Evolutionary conservation across 2,329 filamentous ascomycete genomes (phyloP).

Genomic region (Cytospora mali): DNA sequence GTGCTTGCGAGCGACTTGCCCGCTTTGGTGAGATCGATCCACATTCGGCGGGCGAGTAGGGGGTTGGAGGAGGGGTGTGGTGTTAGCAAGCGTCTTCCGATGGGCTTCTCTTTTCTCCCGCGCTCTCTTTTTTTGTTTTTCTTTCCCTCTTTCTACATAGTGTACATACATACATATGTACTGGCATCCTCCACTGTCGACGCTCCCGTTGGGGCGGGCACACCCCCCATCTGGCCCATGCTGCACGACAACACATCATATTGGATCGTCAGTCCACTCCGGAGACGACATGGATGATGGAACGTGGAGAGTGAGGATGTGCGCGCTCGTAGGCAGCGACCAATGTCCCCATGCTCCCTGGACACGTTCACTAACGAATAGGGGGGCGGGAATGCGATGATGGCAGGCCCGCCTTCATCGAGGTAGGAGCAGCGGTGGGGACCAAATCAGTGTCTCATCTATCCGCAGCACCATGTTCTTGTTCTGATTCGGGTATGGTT

Average conservation of each 20-base stretch:
- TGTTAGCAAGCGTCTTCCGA: not conserved
- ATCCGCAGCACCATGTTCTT: not conserved
- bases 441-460: not conserved
- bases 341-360: conserved; percentile 3
- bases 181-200: not conserved
- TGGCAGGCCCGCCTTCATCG: not conserved
- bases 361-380: not conserved
- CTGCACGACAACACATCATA: conserved; percentile 19
- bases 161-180: too few relatives aligned
- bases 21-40: not conserved
- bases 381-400: not conserved
- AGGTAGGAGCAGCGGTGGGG: conserved; percentile 10
- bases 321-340: not conserved
- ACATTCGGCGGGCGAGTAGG: not conserved
- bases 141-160: too few relatives aligned
- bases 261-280: conserved; percentile 19
- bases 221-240: not conserved
- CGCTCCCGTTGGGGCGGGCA: not conserved
- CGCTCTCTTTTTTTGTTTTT: too few relatives aligned
- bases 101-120: not conserved
- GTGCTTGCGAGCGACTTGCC: not conserved
- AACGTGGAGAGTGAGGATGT: conserved; percentile 5
- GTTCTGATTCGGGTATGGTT: not conserved
- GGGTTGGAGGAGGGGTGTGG: not conserved
- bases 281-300: conserved; percentile 9